Percentiles rank a stretch among this genome's conserved stretches.
Evolutionary conservation across 2,329 filamentous ascomycete genomes (phyloP).

Genomic region (Aureobasidium uvarum): DNA sequence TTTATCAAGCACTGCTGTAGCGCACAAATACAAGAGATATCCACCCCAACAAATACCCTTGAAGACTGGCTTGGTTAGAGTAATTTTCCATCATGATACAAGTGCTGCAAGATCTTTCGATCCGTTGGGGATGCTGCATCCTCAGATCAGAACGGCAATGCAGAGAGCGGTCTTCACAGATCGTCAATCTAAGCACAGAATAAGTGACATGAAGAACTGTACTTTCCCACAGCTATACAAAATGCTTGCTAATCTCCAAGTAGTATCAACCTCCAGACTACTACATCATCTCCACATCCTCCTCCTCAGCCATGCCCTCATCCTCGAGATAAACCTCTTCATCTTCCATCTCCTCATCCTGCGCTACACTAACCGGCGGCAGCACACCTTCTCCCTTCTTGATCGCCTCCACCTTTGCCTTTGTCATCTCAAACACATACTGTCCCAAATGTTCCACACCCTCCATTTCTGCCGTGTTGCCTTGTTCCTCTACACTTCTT

Average conservation of each 20-base stretch:
- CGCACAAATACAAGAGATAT: neutral
- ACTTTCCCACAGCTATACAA: neutral
- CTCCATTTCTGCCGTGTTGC: slow-evolving; percentile 73
- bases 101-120: neutral
- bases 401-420: slow-evolving; percentile 62
- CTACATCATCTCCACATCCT: slow-evolving; percentile 26
- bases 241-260: neutral
- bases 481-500: slow-evolving; percentile 47
- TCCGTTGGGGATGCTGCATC: neutral
- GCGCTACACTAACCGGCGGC: slow-evolving; percentile 34
- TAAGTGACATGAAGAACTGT: neutral
- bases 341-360: slow-evolving; percentile 33
- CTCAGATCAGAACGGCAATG: neutral
- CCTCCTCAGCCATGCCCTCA: slow-evolving; percentile 39
- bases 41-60: neutral
- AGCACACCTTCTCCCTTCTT: slow-evolving; percentile 45
- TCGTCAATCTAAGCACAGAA: neutral
- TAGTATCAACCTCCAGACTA: neutral
- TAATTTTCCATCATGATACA: neutral
- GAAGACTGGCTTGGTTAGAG: neutral
- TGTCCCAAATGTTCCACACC: slow-evolving; percentile 90
- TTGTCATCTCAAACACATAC: slow-evolving; percentile 96
- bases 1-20: neutral
- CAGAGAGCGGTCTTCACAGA: too few relatives aligned
- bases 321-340: slow-evolving; percentile 40